Evolutionary conservation across 805 yeast genomes (phyloP).

Genomic region (Wickerhamomyces sydowiorum): DNA sequence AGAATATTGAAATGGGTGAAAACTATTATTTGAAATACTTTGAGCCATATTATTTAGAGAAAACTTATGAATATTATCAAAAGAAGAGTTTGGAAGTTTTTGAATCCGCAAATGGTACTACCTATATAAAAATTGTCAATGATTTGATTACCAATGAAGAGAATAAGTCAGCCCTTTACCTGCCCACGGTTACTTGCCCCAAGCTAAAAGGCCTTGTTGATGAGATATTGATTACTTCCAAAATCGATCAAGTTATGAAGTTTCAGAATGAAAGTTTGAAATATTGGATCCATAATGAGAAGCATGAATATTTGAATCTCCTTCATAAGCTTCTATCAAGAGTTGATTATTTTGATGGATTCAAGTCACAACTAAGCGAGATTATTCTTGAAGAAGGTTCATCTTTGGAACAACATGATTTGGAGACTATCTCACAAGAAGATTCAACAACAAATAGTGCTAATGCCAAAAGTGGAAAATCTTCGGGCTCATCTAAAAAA

Average conservation of each 20-base stretch:
- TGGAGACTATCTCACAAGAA: slow-evolving; percentile 22
- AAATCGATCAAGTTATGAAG: slow-evolving; percentile 49
- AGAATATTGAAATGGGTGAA: slow-evolving; percentile 37
- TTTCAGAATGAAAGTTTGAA: slow-evolving; percentile 51
- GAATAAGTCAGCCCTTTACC: slow-evolving; percentile 43
- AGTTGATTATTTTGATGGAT: slow-evolving; percentile 48
- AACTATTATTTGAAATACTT: slow-evolving; percentile 58
- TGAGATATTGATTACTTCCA: slow-evolving; percentile 49
- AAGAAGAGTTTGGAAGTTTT: slow-evolving; percentile 39
- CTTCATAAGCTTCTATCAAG: slow-evolving; percentile 45
- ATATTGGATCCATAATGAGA: slow-evolving; percentile 47
- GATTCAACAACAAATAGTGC: slow-evolving; percentile 1
- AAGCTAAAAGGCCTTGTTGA: slow-evolving; percentile 53
- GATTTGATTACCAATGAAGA: slow-evolving; percentile 60
- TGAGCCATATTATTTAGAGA: slow-evolving; percentile 56
- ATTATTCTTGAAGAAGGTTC: slow-evolving; percentile 43
- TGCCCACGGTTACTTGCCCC: slow-evolving; percentile 49
- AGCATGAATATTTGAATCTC: slow-evolving; percentile 36
- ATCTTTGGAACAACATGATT: slow-evolving; percentile 8
- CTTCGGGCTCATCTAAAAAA: slow-evolving; percentile 19
- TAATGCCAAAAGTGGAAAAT: slow-evolving; percentile 1
- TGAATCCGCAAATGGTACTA: slow-evolving; percentile 40
- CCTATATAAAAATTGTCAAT: slow-evolving; percentile 46
- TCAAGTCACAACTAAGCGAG: slow-evolving; percentile 42
- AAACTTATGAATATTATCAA: slow-evolving; percentile 51